Percentiles rank a stretch among this genome's conserved stretches.
Evolutionary conservation across 1,284 basidiomycete genomes (phyloP).

Genomic region (Ustilago xerochloae): DNA sequence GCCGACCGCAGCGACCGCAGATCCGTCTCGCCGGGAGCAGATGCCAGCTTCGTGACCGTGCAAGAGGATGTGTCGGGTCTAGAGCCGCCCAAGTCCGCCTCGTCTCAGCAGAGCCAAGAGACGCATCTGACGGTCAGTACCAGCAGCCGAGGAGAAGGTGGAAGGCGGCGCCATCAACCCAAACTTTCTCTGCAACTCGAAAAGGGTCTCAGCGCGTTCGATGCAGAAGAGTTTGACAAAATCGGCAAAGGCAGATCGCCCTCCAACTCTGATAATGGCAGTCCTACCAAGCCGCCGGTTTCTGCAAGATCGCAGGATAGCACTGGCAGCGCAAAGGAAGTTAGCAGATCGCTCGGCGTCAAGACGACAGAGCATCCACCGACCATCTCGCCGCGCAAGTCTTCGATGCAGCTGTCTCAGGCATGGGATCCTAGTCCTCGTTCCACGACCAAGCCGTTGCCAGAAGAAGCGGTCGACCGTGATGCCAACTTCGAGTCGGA

Average conservation of each 20-base stretch:
- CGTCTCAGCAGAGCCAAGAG: conserved; percentile 43
- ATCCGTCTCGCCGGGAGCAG: conserved; percentile 26
- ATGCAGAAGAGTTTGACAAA: conserved; percentile 55
- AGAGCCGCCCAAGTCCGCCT: conserved; percentile 39
- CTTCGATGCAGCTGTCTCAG: conserved; percentile 28
- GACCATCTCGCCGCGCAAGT: conserved; percentile 21
- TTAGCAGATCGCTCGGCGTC: conserved; percentile 18
- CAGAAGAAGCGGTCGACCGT: conserved; percentile 7
- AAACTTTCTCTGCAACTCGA: conserved; percentile 60
- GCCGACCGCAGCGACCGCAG: conserved; percentile 28
- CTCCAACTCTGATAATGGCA: conserved; percentile 17
- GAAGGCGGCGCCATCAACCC: conserved; percentile 45
- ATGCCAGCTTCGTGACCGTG: conserved; percentile 36
- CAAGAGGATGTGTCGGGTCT: conserved; percentile 21
- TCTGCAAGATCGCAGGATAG: conserved; percentile 29
- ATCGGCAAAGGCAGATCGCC: conserved; percentile 39
- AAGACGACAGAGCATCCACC: conserved; percentile 12
- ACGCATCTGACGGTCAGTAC: conserved; percentile 37
- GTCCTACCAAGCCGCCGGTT: conserved; percentile 31
- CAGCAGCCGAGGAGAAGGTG: conserved; percentile 29
- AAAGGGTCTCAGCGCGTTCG: conserved; percentile 58
- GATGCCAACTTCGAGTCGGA: conserved; percentile 34
- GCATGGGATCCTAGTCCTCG: conserved; percentile 29
- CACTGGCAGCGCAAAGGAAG: conserved; percentile 20
- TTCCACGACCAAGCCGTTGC: conserved; percentile 6